phyloP scores from a whole-genome alignment of 345 rosid species.

The Salix suchowensis region DNA sequence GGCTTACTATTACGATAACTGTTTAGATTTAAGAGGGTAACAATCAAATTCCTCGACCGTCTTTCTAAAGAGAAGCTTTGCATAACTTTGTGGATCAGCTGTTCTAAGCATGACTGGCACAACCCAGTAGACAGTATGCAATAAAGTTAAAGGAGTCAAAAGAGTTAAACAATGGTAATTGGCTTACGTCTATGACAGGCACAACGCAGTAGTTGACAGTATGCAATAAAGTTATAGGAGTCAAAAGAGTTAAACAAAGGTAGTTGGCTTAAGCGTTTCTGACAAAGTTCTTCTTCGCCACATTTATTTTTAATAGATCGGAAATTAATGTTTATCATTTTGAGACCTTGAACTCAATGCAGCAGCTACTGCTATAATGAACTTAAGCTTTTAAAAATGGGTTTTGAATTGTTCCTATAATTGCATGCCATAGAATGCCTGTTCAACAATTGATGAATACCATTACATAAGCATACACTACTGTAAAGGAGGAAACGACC shows the following conservation, averaged over 20 bases:
- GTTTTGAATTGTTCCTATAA: not conserved
- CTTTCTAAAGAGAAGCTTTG: not conserved
- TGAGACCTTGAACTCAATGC: not conserved
- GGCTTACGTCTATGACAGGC: not conserved
- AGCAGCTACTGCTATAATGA: not conserved
- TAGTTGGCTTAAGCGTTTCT: not conserved
- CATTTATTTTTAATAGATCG: not conserved
- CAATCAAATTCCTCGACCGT: not conserved
- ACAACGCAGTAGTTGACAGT: not conserved
- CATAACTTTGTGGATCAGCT: not conserved
- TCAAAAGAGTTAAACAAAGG: not conserved
- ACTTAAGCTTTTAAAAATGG: not conserved
- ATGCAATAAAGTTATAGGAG: not conserved
- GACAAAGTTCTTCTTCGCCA: not conserved
- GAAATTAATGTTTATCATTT: not conserved
- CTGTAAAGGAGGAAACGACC: not conserved
- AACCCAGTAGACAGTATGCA: not conserved
- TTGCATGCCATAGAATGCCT: not conserved
- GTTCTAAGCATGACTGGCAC: not conserved
- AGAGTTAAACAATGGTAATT: not conserved
- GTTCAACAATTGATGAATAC: not conserved
- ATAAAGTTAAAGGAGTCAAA: not conserved
- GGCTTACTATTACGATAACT: not conserved
- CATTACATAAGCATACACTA: not conserved
- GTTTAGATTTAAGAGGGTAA: not conserved